phyloP scores from a whole-genome alignment of 148 eudicot species.

The Chenopodium berlandieri region DNA sequence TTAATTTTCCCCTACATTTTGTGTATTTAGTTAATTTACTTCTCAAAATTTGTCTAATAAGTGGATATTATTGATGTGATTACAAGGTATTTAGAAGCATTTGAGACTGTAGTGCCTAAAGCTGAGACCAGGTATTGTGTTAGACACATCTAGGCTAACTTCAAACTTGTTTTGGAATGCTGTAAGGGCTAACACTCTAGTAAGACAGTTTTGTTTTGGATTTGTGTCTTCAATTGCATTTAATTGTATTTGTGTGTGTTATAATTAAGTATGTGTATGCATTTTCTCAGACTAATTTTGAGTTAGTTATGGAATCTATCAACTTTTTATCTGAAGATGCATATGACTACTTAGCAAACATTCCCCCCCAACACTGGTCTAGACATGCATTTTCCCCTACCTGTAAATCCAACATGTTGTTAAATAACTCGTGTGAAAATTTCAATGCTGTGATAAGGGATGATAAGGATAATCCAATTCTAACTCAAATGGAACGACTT shows the following conservation, averaged over 20 bases:
- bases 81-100: background rate
- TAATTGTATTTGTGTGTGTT: background rate
- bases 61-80: too few relatives aligned
- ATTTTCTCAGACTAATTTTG: background rate
- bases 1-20: too few relatives aligned
- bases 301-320: background rate
- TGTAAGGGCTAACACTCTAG: background rate
- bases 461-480: too few relatives aligned
- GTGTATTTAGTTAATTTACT: background rate
- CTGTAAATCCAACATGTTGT: too few relatives aligned
- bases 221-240: background rate
- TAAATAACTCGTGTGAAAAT: too few relatives aligned
- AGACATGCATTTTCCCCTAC: background rate
- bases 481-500: too few relatives aligned
- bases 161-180: background rate
- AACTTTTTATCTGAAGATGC: background rate
- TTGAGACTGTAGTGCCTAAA: background rate
- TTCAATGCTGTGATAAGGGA: too few relatives aligned
- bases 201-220: background rate
- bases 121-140: background rate
- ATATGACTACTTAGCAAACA: too few relatives aligned
- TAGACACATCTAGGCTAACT: background rate
- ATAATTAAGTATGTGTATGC: background rate
- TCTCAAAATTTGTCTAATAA: too few relatives aligned
- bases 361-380: background rate